Base-by-base conservation (phyloP, 345 rosid genomes). In the Carallia brachiata region DNA sequence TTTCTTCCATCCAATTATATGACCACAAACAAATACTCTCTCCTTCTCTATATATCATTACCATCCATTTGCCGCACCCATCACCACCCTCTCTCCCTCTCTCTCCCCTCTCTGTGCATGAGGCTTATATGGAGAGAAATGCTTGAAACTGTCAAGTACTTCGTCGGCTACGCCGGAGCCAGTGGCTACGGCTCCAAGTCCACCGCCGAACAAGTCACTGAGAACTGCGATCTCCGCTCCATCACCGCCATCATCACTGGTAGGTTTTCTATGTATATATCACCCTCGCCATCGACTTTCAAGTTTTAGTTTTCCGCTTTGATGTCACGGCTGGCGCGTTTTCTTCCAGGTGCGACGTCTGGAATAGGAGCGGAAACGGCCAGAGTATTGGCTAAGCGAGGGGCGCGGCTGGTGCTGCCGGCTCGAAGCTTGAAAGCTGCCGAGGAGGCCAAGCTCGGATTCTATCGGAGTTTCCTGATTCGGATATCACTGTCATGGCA, bases 281-380 rank as follows among this genome's bases (percentile, higher is more conserved):
- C 39, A 30, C 5, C n/a, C 6, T 18, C 12, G 50, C 19, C 6
- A 15, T 6, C 27, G 3, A 27, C 7, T 13, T 40, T 40, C 6
- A 1, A 32, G 31, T 2, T 44, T 7, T 44, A 34, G 5, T 62
- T 17, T 59, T 63, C 59, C 77, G 70, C 57, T 55, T 32, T 47
- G 37, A 60, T 23, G 50, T 44, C 50, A 44, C 31, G 34, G 16
- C 30, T 60, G 62, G 19, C 48, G 44, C 39, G 30, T 44, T 61
- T 15, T 3, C 36, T 71, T 48, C 4, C 57, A 93, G 98, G 98
- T 17, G 96, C 96, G 12, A 94, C 98, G 78, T 94, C 98, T 27
- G 98, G 98, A 72, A 94, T 94, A 12, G 98, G 98, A 65, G 93
- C 89, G 5, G 98, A 94, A 87, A 91, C 97, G 68, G 98, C 98